Evolutionary conservation across 176 grass and related monocot species (phyloP), one percentile per base, ranked within the genome.

Genomic region (Saccharum spontaneum): DNA sequence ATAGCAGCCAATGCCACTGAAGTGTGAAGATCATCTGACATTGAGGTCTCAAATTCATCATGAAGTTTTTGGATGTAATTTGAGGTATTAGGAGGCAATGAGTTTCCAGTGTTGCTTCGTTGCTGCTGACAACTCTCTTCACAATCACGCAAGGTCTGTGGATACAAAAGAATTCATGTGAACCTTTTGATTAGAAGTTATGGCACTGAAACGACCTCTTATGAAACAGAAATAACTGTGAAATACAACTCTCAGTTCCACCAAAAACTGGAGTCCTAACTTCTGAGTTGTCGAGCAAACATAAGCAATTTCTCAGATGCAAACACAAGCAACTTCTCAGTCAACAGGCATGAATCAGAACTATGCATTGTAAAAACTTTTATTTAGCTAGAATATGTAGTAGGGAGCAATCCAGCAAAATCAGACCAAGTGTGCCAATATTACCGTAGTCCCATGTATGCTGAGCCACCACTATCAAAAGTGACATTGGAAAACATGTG

Each of bases 21-120:
- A 48, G 96, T 92, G 85, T 94, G 91, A 67, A 98, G 89, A 88
- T 98, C 96, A 61, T 98, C 93, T 45, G 91, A 98, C 85, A 98
- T 89, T 10, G 93, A 95, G 30, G 83, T 76, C 72, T 86, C 86
- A 69, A 94, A 98, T 88, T 98, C 93, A 46, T 23, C 30, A 41
- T 86, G 84, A 85, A 98, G 88, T 67, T 95, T 98, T 57, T 81
- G 34, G 22, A 95, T 73, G 66, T 82, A 95, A 22, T 88, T 84
- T n/a, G 75, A 63, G 59, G 77, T 89, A 77, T 86, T 80, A 71
- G n/a, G 12, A 84, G 96, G 93, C 76, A 90, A 87, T 73, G 88
- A 83, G 65, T 87, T 86, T 31, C 81, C 76, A 14, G 26, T 55
- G 22, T 34, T 85, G 37, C 34, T 79, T 81, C 60, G 60, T 67